phyloP scores from a whole-genome alignment of 257 asterid species.

The Lithospermum erythrorhizon region DNA sequence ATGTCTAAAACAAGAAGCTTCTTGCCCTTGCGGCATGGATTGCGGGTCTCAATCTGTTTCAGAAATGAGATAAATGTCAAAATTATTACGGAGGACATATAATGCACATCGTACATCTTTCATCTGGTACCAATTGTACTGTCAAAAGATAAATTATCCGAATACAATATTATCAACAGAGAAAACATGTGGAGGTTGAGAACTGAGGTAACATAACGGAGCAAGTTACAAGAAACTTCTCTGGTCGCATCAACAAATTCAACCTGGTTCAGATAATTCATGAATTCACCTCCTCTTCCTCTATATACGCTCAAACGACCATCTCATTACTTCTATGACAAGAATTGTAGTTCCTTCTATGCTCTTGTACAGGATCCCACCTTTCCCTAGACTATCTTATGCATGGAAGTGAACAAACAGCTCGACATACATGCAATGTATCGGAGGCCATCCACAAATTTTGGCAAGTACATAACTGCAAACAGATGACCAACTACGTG shows the following conservation, averaged over 20 bases:
- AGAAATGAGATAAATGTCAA: conserved; percentile 9
- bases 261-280: no score
- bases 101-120: neutral
- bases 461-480: no score
- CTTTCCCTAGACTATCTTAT: neutral
- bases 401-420: neutral
- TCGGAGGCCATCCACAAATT: neutral
- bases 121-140: neutral
- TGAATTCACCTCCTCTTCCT: neutral
- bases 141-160: no score
- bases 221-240: no score
- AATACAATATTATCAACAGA: no score
- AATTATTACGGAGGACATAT: neutral
- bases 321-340: neutral
- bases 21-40: conserved; percentile 90
- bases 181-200: no score
- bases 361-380: neutral
- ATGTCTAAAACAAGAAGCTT: conserved; percentile 88
- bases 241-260: no score
- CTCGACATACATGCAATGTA: neutral
- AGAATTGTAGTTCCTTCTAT: neutral
- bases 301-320: neutral
- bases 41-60: conserved; percentile 62
- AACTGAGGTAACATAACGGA: no score
- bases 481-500: no score